phyloP scores from a whole-genome alignment of 805 yeast species.

The Pichia heedii region DNA sequence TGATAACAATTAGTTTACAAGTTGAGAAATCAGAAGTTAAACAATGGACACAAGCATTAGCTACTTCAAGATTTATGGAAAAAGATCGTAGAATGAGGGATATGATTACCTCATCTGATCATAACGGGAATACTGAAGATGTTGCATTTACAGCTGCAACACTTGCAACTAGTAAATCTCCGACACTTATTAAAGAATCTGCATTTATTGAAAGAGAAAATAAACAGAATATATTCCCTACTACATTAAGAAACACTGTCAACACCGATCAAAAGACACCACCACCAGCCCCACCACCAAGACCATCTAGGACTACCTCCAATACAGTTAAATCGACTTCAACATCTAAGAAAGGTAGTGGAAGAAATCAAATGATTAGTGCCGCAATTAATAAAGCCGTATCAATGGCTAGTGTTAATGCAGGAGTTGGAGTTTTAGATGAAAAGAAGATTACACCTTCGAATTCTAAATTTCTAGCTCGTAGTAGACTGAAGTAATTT shows the following conservation, averaged over 20 bases:
- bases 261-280: conserved; percentile 1
- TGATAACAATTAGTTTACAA: conserved; percentile 47
- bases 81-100: conserved; percentile 33
- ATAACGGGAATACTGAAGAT: conserved; percentile 25
- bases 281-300: not conserved
- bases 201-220: not conserved
- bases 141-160: conserved; percentile 32
- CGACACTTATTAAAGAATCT: not conserved
- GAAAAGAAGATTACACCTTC: conserved; percentile 36
- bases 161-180: conserved; percentile 18
- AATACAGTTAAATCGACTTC: not conserved
- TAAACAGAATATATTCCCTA: conserved; percentile 1
- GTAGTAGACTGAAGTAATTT: conserved; percentile 41
- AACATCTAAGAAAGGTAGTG: not conserved
- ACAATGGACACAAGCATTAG: conserved; percentile 50
- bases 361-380: conserved; percentile 25
- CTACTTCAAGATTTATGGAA: conserved; percentile 38
- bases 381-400: conserved; percentile 29
- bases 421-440: conserved; percentile 8
- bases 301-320: not conserved
- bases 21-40: conserved; percentile 42
- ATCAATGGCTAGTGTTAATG: conserved; percentile 12
- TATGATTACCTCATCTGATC: conserved; percentile 20
- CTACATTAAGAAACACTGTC: conserved; percentile 6
- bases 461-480: conserved; percentile 54